phyloP scores from a whole-genome alignment of 2,329 filamentous ascomycete genomes.

The Trichoderma brevicompactum region DNA sequence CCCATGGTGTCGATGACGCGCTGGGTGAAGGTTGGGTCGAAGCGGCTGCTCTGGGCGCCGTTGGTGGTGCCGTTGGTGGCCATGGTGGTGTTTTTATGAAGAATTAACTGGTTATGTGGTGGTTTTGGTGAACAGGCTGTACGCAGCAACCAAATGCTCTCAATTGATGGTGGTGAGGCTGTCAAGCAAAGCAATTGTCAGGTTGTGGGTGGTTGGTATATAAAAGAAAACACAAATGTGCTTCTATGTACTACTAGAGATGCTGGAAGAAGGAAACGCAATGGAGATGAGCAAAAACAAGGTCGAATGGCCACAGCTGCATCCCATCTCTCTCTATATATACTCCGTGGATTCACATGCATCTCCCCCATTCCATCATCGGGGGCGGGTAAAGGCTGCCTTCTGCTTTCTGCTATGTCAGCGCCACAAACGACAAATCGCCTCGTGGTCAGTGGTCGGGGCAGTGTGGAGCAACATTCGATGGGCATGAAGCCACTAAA shows the following conservation, averaged over 20 bases:
- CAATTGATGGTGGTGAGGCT: no score
- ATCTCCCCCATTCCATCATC: not conserved
- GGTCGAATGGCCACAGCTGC: no score
- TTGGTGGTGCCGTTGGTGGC: slow-evolving; percentile 20
- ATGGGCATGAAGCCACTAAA: slow-evolving; percentile 1
- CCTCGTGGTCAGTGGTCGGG: not conserved
- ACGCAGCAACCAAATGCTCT: no score
- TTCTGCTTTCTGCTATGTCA: not conserved
- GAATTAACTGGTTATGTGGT: not conserved
- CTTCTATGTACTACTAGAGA: no score
- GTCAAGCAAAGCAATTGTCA: no score
- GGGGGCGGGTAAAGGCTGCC: slow-evolving; percentile 3
- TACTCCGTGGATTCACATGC: not conserved
- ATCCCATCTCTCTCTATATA: no score
- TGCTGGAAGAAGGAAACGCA: no score
- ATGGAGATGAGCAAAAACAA: no score
- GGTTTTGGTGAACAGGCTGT: not conserved
- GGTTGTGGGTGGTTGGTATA: no score
- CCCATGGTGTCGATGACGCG: slow-evolving; percentile 75
- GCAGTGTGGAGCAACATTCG: not conserved
- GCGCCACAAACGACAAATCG: not conserved
- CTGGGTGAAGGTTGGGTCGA: slow-evolving; percentile 78
- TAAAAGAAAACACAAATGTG: no score
- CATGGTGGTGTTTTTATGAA: not conserved
- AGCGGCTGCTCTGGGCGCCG: slow-evolving; percentile 45